phyloP scores from a whole-genome alignment of 1,139 yeast genomes.

The Yamadazyma atlantica region DNA sequence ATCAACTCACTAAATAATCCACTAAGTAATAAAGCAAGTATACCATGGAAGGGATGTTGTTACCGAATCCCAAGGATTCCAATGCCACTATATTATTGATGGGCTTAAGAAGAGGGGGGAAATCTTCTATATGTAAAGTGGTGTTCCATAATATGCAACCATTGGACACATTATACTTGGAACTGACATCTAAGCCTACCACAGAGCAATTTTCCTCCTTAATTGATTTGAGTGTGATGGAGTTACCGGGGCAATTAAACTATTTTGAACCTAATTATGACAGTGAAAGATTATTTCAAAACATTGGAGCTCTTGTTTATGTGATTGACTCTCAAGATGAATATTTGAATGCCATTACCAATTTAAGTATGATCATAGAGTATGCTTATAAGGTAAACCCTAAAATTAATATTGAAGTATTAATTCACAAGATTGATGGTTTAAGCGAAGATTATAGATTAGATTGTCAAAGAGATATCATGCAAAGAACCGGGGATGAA shows the following conservation, averaged over 20 bases:
- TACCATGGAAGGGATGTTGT: conserved; percentile 33
- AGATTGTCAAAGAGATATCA: conserved; percentile 94
- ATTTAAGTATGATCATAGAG: conserved; percentile 84
- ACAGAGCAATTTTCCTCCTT: conserved; percentile 74
- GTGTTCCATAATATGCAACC: conserved; percentile 98
- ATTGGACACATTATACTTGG: conserved; percentile 84
- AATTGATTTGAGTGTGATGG: conserved; percentile 90
- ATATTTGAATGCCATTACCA: conserved; percentile 86
- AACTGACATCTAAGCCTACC: conserved; percentile 87
- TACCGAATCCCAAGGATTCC: conserved; percentile 40
- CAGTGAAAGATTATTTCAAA: conserved; percentile 70
- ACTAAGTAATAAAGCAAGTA: background rate
- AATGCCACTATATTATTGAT: conserved; percentile 75
- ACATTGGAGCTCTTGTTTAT: conserved; percentile 91
- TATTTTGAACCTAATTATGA: conserved; percentile 85
- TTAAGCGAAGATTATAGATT: conserved; percentile 88
- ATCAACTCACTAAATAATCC: background rate
- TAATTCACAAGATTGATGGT: conserved; percentile 95
- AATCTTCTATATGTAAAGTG: conserved; percentile 90
- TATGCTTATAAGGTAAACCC: conserved; percentile 88
- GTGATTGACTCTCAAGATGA: conserved; percentile 96
- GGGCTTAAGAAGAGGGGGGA: conserved; percentile 84
- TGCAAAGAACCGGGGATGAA: conserved; percentile 95
- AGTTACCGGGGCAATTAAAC: conserved; percentile 91
- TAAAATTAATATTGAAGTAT: conserved; percentile 81